Base-by-base conservation (phyloP, 2,329 filamentous ascomycete genomes). In the Penicillium sp. region DNA sequence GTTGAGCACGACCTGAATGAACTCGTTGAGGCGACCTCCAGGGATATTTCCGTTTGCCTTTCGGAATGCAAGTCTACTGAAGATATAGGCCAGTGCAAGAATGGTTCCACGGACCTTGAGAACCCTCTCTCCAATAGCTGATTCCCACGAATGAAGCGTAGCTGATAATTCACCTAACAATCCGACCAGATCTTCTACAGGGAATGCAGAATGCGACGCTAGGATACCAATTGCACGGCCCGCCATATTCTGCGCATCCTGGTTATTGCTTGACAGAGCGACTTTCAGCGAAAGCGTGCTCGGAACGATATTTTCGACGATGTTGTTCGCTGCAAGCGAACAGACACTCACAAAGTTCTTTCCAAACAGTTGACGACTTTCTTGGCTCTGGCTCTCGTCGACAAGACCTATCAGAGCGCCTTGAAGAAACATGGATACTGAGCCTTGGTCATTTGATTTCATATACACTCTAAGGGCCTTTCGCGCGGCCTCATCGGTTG, bases 151-250 rank as follows among this genome's bases (percentile, higher is more conserved):
- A 49, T 77, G 69, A 0, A 84, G 71, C 17, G 82, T 81, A 17
- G 75, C 70, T 7, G 86, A 77, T 15, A 90, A 77, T 0, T 77
- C 70, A 17, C 75, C 66, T 26, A 88, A 71, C 8, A 81, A 75
- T 17, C 74, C 76, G 8, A 78, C 69, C 13, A 88, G 69, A 3
- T 78, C 70, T 13, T 75, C 70, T 0, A 78, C 67, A 2, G 81
- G 69, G 60, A 78, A 77, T 4, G 75, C 70, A 31, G 76, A 71
- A 73, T 94, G 90, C 0, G 92, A 90, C 1, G 86, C 88, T 5
- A 97, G 77, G 13, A 97, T 90, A 0, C 93, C 93, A 68, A 93
- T 87, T 0, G 88, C 85, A 63, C 88, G 88, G 17, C 92, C 88
- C 1, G 89, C 88, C 30, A 89, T 81, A 44, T 83, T 81, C 41